Conservation (phyloP, 192 early-diverging fungal species). For the Rhizoclosmatium globosum region DNA sequence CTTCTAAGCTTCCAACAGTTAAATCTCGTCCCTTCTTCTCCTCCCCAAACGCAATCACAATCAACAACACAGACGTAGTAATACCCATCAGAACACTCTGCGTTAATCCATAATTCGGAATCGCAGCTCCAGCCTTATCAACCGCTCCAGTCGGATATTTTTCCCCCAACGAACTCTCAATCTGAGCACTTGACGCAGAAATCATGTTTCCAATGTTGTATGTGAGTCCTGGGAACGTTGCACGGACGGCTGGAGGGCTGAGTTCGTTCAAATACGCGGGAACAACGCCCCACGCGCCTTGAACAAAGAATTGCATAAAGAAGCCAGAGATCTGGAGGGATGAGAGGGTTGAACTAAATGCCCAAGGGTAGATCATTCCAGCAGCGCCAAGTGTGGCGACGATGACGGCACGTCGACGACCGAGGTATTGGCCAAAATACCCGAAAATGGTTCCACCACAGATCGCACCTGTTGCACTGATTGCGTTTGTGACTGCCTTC, state of each 20-base stretch:
- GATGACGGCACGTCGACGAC: slow-evolving; percentile 68
- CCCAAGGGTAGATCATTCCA: slow-evolving; percentile 76
- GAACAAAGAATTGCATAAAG: slow-evolving; percentile 65
- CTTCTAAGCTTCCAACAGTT: slow-evolving; percentile 16
- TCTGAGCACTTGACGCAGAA: slow-evolving; percentile 61
- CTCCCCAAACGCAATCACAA: slow-evolving; percentile 59
- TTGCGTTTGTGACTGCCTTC: slow-evolving; percentile 65
- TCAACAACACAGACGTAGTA: slow-evolving; percentile 51
- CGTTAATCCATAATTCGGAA: slow-evolving; percentile 60
- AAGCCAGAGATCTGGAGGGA: slow-evolving; percentile 52
- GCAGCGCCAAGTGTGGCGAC: slow-evolving; percentile 59
- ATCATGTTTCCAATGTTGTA: slow-evolving; percentile 82
- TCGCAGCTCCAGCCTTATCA: neutral
- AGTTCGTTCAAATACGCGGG: slow-evolving; percentile 76
- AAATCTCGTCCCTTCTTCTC: slow-evolving; percentile 68
- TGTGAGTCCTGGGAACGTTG: slow-evolving; percentile 74
- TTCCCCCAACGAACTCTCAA: slow-evolving; percentile 64
- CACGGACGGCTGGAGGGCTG: slow-evolving; percentile 71
- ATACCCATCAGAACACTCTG: slow-evolving; percentile 70
- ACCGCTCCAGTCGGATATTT: slow-evolving; percentile 16
- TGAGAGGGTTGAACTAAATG: slow-evolving; percentile 48
- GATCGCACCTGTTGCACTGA: slow-evolving; percentile 73
- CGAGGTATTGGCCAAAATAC: slow-evolving; percentile 73
- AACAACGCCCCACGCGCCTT: slow-evolving; percentile 71
- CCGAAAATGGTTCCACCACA: slow-evolving; percentile 73